Conservation (phyloP, 352 stramenopile genomes). For the Phytophthora fragariae region DNA sequence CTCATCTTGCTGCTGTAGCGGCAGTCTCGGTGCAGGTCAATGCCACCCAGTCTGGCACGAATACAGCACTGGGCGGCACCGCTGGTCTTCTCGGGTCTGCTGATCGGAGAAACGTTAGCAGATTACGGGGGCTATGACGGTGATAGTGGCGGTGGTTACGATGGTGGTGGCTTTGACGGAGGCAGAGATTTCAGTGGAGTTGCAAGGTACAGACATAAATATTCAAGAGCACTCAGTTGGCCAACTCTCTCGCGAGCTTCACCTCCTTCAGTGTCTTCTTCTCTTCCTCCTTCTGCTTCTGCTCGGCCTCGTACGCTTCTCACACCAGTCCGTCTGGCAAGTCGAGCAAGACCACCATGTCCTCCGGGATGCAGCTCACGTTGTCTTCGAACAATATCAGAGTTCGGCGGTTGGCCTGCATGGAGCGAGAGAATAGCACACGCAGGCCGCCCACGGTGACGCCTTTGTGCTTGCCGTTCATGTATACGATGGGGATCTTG, state of each 20-base stretch:
- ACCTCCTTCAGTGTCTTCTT: slow-evolving; percentile 29
- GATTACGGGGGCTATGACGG: slow-evolving; percentile 30
- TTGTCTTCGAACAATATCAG: slow-evolving; percentile 27
- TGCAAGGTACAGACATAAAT: slow-evolving; percentile 15
- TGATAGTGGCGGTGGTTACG: slow-evolving; percentile 17
- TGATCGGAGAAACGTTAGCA: slow-evolving; percentile 49
- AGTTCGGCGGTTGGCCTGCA: slow-evolving; percentile 38
- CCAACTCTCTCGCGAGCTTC: slow-evolving; percentile 31
- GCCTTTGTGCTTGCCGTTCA: slow-evolving; percentile 37
- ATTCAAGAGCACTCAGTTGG: slow-evolving; percentile 25
- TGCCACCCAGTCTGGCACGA: slow-evolving; percentile 41
- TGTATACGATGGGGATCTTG: slow-evolving; percentile 45
- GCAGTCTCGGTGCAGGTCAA: slow-evolving; percentile 24
- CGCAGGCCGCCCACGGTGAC: slow-evolving; percentile 36
- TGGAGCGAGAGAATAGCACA: slow-evolving; percentile 41
- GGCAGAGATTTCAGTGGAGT: slow-evolving; percentile 48
- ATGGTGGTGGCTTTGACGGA: slow-evolving; percentile 31
- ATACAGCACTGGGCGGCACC: slow-evolving; percentile 50
- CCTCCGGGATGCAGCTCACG: slow-evolving; percentile 35
- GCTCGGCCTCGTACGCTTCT: slow-evolving; percentile 15
- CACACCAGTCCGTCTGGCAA: slow-evolving; percentile 32
- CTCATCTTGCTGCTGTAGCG: not conserved
- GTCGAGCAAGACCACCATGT: slow-evolving; percentile 17
- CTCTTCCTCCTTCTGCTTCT: slow-evolving; percentile 17
- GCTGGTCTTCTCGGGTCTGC: slow-evolving; percentile 58